These are phyloP conservation scores for Sclerotinia minor DNA, from an alignment of 2,329 filamentous ascomycete species.

Conservation along the genomic window DNA sequence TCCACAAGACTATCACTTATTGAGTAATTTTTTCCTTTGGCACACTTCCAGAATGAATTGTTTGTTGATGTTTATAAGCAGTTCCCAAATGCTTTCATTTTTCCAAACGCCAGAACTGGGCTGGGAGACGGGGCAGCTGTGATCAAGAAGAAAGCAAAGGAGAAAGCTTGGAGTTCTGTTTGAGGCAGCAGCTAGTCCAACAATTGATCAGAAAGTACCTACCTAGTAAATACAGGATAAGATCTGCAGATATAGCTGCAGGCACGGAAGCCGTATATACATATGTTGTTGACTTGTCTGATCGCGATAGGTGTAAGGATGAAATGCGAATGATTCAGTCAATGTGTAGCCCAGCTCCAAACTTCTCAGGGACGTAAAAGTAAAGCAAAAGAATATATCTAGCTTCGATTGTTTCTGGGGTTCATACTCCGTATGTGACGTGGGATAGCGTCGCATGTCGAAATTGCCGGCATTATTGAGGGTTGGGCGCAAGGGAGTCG, in stretches of 20 bases:
- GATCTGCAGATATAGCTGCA: not conserved
- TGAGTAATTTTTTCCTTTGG: not conserved
- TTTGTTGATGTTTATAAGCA: not conserved
- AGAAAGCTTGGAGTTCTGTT: constrained; percentile 3
- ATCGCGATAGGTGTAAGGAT: not conserved
- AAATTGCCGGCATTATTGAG: no score
- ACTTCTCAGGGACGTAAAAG: not conserved
- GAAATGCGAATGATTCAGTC: not conserved
- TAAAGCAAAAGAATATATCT: not conserved
- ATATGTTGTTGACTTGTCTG: not conserved
- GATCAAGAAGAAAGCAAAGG: no score
- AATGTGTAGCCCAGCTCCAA: not conserved
- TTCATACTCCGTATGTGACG: no score
- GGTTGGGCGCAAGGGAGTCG: no score
- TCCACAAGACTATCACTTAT: not conserved
- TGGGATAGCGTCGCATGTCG: no score
- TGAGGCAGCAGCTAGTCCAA: not conserved
- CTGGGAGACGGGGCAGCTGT: not conserved
- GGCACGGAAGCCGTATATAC: constrained; percentile 8
- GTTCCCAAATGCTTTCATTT: not conserved
- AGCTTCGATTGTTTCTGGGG: not conserved
- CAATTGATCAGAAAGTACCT: not conserved
- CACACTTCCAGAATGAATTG: not conserved
- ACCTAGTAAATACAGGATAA: not conserved
- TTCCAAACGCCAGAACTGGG: not conserved